Evolutionary conservation across 23 red algal species (phyloP).

Genomic region (Cyanidiococcus yangmingshanensis): DNA sequence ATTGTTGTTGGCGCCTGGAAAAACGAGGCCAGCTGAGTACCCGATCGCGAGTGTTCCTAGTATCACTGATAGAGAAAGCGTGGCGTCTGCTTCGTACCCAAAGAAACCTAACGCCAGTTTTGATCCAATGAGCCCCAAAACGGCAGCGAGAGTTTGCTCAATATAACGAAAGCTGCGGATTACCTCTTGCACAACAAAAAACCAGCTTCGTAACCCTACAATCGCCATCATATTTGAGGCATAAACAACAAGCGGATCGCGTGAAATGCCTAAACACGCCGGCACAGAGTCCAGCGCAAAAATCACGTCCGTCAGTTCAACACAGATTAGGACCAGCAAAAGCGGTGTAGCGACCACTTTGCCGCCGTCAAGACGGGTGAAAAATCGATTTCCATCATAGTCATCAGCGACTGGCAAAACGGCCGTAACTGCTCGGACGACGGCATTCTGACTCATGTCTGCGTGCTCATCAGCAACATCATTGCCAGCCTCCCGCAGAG

Average conservation of each 20-base stretch:
- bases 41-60: slow-evolving; percentile 38
- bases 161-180: slow-evolving; percentile 67
- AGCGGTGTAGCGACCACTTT: slow-evolving; percentile 50
- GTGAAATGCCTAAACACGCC: slow-evolving; percentile 76
- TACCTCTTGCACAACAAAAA: slow-evolving; percentile 72
- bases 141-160: slow-evolving; percentile 61
- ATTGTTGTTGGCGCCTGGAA: not conserved
- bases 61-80: slow-evolving; percentile 41
- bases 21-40: slow-evolving; percentile 1
- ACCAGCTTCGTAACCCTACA: slow-evolving; percentile 74
- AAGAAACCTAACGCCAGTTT: slow-evolving; percentile 55
- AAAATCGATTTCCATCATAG: slow-evolving; percentile 53
- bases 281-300: slow-evolving; percentile 98
- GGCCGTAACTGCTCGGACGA: slow-evolving; percentile 33
- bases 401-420: slow-evolving; percentile 44
- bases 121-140: slow-evolving; percentile 65
- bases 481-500: not conserved
- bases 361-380: slow-evolving; percentile 22
- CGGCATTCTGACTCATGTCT: slow-evolving; percentile 37
- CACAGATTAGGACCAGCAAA: slow-evolving; percentile 62
- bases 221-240: slow-evolving; percentile 86
- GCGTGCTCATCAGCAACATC: slow-evolving; percentile 49
- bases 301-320: slow-evolving; percentile 87
- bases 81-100: slow-evolving; percentile 40
- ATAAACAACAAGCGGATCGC: slow-evolving; percentile 72